phyloP scores from a whole-genome alignment of 306 rosid species.

The Malus sylvestris region DNA sequence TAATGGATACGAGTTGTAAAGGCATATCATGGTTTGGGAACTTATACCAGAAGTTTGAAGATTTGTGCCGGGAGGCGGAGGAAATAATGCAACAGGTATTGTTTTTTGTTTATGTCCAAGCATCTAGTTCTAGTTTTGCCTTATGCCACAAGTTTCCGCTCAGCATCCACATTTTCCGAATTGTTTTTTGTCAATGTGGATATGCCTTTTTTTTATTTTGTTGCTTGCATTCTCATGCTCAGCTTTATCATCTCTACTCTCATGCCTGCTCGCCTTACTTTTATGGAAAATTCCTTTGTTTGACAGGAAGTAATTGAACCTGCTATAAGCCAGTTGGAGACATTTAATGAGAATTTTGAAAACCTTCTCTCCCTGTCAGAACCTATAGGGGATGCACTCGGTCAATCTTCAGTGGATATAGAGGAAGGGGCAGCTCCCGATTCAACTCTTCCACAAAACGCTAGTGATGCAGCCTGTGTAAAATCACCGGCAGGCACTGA shows the following conservation, averaged over 20 bases:
- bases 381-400: neutral
- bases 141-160: too few relatives aligned
- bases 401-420: neutral
- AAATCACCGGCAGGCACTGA: neutral
- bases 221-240: too few relatives aligned
- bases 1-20: constrained; percentile 38
- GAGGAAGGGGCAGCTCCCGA: neutral
- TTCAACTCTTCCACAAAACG: neutral
- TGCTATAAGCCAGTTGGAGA: neutral
- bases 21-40: constrained; percentile 51
- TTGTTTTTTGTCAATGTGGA: neutral
- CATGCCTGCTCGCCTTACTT: too few relatives aligned
- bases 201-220: neutral
- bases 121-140: too few relatives aligned
- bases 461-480: neutral
- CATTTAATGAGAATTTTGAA: neutral
- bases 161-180: neutral
- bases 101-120: neutral
- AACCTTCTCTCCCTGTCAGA: neutral
- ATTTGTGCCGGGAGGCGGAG: constrained; percentile 61
- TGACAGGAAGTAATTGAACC: neutral
- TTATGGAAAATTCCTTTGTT: too few relatives aligned
- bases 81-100: constrained; percentile 53
- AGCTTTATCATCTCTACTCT: too few relatives aligned
- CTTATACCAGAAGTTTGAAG: constrained; percentile 59